Base-by-base conservation (phyloP, 441 rosid genomes). In the Hypseocharis bilobata region DNA sequence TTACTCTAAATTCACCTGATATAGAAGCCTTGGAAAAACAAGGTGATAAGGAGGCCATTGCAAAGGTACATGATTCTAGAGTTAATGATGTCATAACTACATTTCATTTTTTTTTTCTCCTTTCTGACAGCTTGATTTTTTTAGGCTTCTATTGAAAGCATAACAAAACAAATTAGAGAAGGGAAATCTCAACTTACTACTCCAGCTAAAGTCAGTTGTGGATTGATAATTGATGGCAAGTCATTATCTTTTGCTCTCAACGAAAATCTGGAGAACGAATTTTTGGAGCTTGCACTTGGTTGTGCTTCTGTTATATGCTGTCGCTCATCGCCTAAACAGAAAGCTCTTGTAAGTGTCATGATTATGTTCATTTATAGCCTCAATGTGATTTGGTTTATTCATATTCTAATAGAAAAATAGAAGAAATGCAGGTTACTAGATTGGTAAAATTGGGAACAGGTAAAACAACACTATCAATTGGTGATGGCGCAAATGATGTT, bases 261-360 rank as follows among this genome's bases (percentile, higher is more conserved):
- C 23, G 86, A 84, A 28, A 94, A 85, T 70, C 73, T 84, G 62
- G 84, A 87, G 79, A 72, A 84, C 64, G n/a, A n/a, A n/a, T 88
- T 93, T 72, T 82, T 93, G n/a, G 92, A 88, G 72, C 90, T 93
- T 66, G 90, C 99, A 36, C 68, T 85, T 55, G 86, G 89, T 47
- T 93, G 99, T 68, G 97, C 97, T 60, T 93, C 99, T 10, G 96
- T 93, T 64, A 91, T 93, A 73, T 93, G 99, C 78, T 93, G 99
- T 30, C 96, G 99, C 30, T 86, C 96, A 29, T 93, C 99, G 75
- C 99, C 99, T 59, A 93, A 87, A 80, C 99, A 93, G 83, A 93
- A 93, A 76, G 96, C 99, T 51, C 83, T 88, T 47, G 99, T 93
- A 78, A 77, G 89, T 47, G 6, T 4, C 54, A 16, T 17, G 19